These are phyloP conservation scores for Scutellaria barbata DNA, from an alignment of 257 asterid species.

Conservation along the genomic window DNA sequence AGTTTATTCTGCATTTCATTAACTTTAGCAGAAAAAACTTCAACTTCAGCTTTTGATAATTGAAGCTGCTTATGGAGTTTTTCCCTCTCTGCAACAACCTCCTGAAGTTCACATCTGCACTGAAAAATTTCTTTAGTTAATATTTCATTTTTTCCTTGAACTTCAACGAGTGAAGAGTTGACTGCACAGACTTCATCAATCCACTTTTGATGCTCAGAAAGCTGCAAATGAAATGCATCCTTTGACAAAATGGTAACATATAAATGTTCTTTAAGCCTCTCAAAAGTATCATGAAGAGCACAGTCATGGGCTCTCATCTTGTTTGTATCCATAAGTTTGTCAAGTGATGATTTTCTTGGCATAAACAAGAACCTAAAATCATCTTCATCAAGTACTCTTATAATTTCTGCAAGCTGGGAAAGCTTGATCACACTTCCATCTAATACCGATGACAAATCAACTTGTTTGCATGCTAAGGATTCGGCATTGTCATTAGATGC, in stretches of 20 bases:
- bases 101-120: constrained; percentile 58
- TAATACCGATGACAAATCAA: constrained; percentile 60
- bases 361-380: constrained; percentile 62
- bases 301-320: constrained; percentile 35
- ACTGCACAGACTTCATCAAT: constrained; percentile 49
- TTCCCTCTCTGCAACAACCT: constrained; percentile 55
- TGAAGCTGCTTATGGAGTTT: constrained; percentile 63
- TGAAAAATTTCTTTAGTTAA: constrained; percentile 59
- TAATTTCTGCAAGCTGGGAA: constrained; percentile 73
- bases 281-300: constrained; percentile 49
- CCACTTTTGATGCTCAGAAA: constrained; percentile 64
- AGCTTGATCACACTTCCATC: constrained; percentile 67
- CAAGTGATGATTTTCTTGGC: constrained; percentile 51
- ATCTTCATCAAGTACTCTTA: constrained; percentile 66
- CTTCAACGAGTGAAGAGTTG: constrained; percentile 57
- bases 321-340: constrained; percentile 36
- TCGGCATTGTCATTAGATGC: constrained; percentile 37
- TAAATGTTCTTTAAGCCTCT: constrained; percentile 77
- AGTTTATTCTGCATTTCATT: constrained; percentile 67
- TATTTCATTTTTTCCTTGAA: constrained; percentile 56
- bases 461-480: constrained; percentile 47
- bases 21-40: constrained; percentile 55
- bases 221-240: constrained; percentile 66
- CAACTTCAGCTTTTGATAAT: constrained; percentile 62
- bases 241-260: constrained; percentile 69